Percentiles rank a stretch among this genome's conserved stretches.
phyloP scores from a whole-genome alignment of 1,284 basidiomycete species.

The Amylostereum chailletii region DNA sequence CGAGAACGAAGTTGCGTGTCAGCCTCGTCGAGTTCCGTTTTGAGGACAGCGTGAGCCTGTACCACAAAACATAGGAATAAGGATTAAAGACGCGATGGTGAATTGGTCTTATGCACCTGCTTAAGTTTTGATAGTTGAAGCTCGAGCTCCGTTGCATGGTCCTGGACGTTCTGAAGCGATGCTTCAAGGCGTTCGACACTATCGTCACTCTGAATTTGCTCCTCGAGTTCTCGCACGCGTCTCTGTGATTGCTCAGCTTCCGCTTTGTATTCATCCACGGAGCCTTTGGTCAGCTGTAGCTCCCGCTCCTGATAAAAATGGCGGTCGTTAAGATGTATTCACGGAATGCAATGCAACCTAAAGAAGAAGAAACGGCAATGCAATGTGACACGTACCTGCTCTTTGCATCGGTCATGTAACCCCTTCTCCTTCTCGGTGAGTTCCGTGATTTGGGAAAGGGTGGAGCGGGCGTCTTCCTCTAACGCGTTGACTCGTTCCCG shows the following conservation, averaged over 20 bases:
- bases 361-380: background rate
- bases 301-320: constrained; percentile 48
- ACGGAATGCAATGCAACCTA: background rate
- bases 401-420: constrained; percentile 47
- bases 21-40: constrained; percentile 50
- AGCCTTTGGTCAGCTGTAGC: constrained; percentile 48
- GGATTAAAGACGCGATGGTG: background rate
- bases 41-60: constrained; percentile 49
- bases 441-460: constrained; percentile 27
- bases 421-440: constrained; percentile 44
- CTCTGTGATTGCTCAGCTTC: constrained; percentile 46
- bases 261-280: constrained; percentile 42
- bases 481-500: constrained; percentile 34
- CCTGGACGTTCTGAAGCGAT: constrained; percentile 66
- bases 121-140: constrained; percentile 70
- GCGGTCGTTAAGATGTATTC: background rate
- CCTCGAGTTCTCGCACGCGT: constrained; percentile 61
- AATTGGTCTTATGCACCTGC: constrained; percentile 38
- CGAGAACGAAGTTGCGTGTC: constrained; percentile 34
- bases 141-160: constrained; percentile 73
- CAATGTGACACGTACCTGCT: constrained; percentile 37
- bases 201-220: constrained; percentile 75
- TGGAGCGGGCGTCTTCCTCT: constrained; percentile 23
- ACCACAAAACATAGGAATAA: background rate
- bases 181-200: constrained; percentile 63